A percentile compares a stretch with the other conserved stretches of the same genome.
phyloP scores from a whole-genome alignment of 2,329 filamentous ascomycete species.

The Cordyceps militaris region DNA sequence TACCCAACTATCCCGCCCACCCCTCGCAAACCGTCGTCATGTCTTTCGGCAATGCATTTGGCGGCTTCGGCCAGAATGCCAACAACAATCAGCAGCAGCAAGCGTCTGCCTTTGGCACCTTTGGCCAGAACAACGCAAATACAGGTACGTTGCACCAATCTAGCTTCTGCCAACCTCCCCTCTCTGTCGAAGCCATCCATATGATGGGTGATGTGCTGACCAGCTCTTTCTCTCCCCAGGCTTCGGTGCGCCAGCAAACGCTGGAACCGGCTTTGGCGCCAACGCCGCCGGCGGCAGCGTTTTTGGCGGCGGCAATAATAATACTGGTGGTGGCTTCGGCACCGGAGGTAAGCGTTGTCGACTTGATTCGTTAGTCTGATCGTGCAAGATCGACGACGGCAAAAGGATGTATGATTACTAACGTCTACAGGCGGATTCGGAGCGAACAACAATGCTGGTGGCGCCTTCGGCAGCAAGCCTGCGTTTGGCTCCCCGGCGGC shows the following conservation, averaged over 20 bases:
- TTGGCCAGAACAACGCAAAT: conserved; percentile 37
- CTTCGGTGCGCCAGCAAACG: conserved; percentile 24
- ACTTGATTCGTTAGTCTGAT: background rate
- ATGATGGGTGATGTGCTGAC: conserved; percentile 18
- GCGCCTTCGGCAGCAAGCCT: conserved; percentile 39
- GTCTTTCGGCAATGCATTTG: conserved; percentile 48
- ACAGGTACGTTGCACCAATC: conserved; percentile 43
- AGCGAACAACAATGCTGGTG: conserved; percentile 18
- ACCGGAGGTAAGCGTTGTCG: conserved; percentile 24
- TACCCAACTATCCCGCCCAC: background rate
- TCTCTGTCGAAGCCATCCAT: conserved; percentile 15
- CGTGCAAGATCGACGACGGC: background rate
- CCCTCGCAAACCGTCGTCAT: conserved; percentile 30
- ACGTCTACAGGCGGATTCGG: conserved; percentile 30
- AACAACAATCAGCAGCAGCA: conserved; percentile 34
- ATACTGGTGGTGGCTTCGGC: conserved; percentile 30
- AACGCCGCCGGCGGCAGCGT: conserved; percentile 19
- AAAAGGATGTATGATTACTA: conserved; percentile 9
- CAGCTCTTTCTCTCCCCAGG: conserved; percentile 18
- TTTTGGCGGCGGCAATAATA: conserved; percentile 39
- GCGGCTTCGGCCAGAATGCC: conserved; percentile 55
- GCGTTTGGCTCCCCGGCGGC: conserved; percentile 44
- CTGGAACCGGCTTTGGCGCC: background rate
- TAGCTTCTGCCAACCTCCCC: conserved; percentile 1
- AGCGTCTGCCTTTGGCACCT: conserved; percentile 50